phyloP scores from a whole-genome alignment of 768 basidiomycete genomes.

The Pluteus cervinus region DNA sequence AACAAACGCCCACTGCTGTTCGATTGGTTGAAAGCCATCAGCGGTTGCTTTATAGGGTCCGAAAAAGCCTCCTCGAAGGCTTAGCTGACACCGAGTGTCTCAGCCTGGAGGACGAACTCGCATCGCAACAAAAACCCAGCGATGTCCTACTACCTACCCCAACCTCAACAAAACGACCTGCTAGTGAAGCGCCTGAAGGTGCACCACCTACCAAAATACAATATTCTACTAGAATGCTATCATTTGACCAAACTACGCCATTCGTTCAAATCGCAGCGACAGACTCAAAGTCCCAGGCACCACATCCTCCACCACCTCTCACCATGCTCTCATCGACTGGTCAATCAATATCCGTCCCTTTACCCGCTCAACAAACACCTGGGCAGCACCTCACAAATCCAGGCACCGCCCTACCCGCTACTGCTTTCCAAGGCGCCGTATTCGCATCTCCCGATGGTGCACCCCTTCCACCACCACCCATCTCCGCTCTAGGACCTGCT shows the following conservation, averaged over 20 bases:
- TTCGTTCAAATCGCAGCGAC: constrained; percentile 22
- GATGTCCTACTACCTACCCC: constrained; percentile 7
- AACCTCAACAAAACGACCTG: constrained; percentile 16
- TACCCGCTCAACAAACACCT: neutral
- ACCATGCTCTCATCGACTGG: constrained; percentile 9
- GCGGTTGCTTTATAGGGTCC: constrained; percentile 53
- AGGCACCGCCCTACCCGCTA: constrained; percentile 5
- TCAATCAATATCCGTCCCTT: constrained; percentile 2
- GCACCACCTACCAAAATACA: constrained; percentile 12
- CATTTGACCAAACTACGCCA: no score
- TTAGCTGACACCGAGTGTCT: constrained; percentile 52
- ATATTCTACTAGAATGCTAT: no score
- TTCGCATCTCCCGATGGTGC: constrained; percentile 13
- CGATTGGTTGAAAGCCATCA: constrained; percentile 55
- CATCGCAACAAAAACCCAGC: constrained; percentile 12
- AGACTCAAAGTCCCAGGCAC: neutral
- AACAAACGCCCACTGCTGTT: constrained; percentile 54
- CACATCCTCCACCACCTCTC: constrained; percentile 8
- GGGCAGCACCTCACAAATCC: neutral
- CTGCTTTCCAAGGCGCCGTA: constrained; percentile 9
- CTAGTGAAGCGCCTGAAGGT: constrained; percentile 16
- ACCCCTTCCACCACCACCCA: constrained; percentile 11
- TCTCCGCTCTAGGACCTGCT: constrained; percentile 7
- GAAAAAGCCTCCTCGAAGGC: constrained; percentile 53
- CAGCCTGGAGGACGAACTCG: constrained; percentile 34